Base-by-base conservation (phyloP, 2,329 filamentous ascomycete genomes). In the Lasiodiplodia citricola region DNA sequence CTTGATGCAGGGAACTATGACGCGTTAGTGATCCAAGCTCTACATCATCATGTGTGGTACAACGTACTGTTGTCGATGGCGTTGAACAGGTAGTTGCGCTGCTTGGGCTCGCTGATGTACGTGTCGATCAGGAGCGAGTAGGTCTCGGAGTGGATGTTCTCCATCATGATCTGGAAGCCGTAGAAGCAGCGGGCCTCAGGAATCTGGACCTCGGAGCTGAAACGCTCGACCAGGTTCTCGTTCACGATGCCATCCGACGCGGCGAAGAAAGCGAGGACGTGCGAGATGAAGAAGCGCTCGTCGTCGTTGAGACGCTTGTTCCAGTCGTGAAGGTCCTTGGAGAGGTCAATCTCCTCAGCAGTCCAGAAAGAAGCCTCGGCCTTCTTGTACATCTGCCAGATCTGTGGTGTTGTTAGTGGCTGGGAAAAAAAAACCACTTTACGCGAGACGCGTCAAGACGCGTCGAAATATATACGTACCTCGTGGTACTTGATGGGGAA, bases 361-460 rank as follows among this genome's bases (percentile, higher is more conserved):
- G 96, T 99, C 96, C 96, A 99, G 91, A 99, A 99, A 54, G 96
- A 98, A 66, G 96, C 96, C 83, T 99, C 95, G 74, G 94, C 94
- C 86, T 98, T 98, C 90, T 99, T 99, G 90, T 99, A 99, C 95
- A 98, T 98, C 83, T 98, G 95, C 96, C 96, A 99, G 83, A 97
- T 96, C 94, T 97, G 75, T 80, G 37, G 79, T 86, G 83, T 75
- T 54, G 70, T 81, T 75, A 82, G 77, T 68, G 25, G 41, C 63
- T 50, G 23, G 31, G 8, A 35, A 35, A 35, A 38, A 14, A n/a
- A 25, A 21, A 28, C 41, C 50, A 64, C 66, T 68, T 63, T 62
- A 65, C 69, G 50, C 62, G 50, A 28, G 74, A 82, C 78, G 81
- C 83, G 85, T 83, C 10, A 6, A 75, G 76, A 75, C 73, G 82